These are phyloP conservation scores for Ophiosphaerella narmari DNA, from an alignment of 2,329 filamentous ascomycete genomes.

Conservation along the genomic window DNA sequence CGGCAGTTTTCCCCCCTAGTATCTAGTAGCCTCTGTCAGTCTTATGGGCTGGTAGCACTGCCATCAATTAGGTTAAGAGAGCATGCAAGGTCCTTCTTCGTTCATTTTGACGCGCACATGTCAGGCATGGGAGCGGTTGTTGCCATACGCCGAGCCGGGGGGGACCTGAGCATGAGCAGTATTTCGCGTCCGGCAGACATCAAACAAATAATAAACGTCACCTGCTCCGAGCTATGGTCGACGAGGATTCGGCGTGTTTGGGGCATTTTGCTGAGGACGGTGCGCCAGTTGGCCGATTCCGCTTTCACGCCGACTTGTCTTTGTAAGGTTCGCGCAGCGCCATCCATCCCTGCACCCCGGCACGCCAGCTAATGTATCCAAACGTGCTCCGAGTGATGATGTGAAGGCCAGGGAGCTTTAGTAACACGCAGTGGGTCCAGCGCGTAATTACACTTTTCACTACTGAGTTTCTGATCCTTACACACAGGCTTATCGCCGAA, in stretches of 20 bases:
- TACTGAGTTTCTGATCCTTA: conserved; percentile 28
- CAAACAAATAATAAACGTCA: conserved; percentile 23
- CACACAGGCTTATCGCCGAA: conserved; percentile 39
- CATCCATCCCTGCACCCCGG: conserved; percentile 36
- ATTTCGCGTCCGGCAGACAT: conserved; percentile 10
- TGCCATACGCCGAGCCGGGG: conserved; percentile 20
- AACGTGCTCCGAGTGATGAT: conserved; percentile 41
- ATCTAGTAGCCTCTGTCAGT: no score
- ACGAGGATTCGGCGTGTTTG: conserved; percentile 13
- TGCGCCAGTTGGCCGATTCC: conserved; percentile 38
- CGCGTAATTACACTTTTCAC: conserved; percentile 38
- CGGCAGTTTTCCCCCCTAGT: neutral
- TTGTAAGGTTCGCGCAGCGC: conserved; percentile 45
- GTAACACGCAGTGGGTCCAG: conserved; percentile 22
- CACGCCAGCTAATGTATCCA: conserved; percentile 37
- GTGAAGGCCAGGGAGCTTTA: conserved; percentile 37
- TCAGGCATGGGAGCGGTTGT: conserved; percentile 25
- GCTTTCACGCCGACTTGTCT: conserved; percentile 38
- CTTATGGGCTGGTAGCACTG: neutral
- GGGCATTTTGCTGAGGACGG: conserved; percentile 25
- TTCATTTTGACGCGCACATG: conserved; percentile 22
- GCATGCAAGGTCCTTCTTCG: neutral
- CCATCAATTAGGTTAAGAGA: neutral
- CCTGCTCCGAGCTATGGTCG: conserved; percentile 19
- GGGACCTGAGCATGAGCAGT: conserved; percentile 5